Percentiles rank a stretch among this genome's conserved stretches.
These are phyloP conservation scores for Tremellales sp. DNA, from an alignment of 1,284 basidiomycete species.

Conservation along the genomic window DNA sequence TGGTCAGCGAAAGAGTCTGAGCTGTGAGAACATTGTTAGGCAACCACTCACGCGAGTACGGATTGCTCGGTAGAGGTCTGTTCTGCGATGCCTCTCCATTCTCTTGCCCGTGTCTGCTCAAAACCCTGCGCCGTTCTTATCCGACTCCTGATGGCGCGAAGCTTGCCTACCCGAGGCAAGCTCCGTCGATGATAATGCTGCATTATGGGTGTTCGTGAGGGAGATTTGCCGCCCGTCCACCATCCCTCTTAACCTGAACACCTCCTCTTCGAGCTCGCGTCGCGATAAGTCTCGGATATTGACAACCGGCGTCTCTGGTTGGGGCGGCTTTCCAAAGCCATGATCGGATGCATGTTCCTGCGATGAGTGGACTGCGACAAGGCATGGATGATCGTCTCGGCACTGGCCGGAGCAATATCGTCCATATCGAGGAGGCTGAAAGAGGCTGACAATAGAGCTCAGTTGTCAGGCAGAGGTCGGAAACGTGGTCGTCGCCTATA, in stretches of 20 bases:
- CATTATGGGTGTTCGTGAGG: no score
- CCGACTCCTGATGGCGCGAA: no score
- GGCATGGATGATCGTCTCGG: not conserved
- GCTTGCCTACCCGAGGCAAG: no score
- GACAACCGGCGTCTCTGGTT: not conserved
- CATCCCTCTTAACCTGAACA: not conserved
- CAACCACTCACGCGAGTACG: slow-evolving; percentile 16
- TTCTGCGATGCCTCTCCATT: slow-evolving; percentile 19
- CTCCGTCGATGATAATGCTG: no score
- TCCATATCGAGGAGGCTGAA: not conserved
- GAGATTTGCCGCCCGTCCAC: no score
- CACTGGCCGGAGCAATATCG: not conserved
- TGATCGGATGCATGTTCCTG: not conserved
- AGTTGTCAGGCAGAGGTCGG: no score
- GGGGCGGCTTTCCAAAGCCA: not conserved
- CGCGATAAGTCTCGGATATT: not conserved
- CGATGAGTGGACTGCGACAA: not conserved
- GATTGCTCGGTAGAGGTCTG: slow-evolving; percentile 19
- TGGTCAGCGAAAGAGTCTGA: not conserved
- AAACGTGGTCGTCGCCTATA: no score
- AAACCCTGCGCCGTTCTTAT: slow-evolving; percentile 10
- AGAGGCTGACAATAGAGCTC: not conserved
- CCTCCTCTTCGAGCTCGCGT: not conserved
- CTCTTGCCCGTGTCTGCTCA: slow-evolving; percentile 21
- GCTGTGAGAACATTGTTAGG: not conserved